Base-by-base conservation (phyloP, 2,329 filamentous ascomycete species). In the Furcasterigmium sp. region DNA sequence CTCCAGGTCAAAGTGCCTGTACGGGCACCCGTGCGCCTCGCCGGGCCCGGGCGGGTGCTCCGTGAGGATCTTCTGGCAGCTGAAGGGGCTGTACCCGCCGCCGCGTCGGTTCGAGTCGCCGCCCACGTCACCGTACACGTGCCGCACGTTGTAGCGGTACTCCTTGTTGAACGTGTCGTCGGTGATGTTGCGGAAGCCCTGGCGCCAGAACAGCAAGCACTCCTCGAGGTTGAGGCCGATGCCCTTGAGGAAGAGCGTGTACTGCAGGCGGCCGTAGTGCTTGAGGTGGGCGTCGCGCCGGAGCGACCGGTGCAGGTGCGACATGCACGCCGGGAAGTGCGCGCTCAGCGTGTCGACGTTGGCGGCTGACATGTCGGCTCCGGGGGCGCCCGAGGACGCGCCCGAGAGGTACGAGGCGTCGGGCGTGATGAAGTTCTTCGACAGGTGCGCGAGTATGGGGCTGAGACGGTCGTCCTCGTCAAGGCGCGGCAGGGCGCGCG, bases 111-210 rank as follows among this genome's bases (percentile, higher is more conserved):
- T 96, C 17, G 82, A 76, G 64, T 97, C 91, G 45, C 91, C 91
- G 43, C 93, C 93, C 1, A 97, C 93, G 56, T 97, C 91, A 52
- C 93, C 93, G 62, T 97, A 98, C 1, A 75, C 66, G 73, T 98
- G 91, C n/a, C 91, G 86, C 45, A 97, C 80, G 61, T 98, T 97
- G 75, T 98, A 98, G 36, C 87, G 80, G 68, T 98, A 97, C 60
- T 96, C 90, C 60, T 96, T 97, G 67, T 94, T 94, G 76, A 97
- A 98, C 28, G 84, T 84, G 56, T 97, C 91, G 57, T 97, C 93
- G 1, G 87, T 91, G 51, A 94, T 81, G 52, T 89, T 85, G 60
- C 82, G 82, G 76, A 98, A 97, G 21, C 78, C 74, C 49, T 81
- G 78, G 10, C 93, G 84, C 93, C 93, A 98, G 71, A 98, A 98